Conservation (phyloP, 805 yeast species). For the Saccharomycopsis selenospora region DNA sequence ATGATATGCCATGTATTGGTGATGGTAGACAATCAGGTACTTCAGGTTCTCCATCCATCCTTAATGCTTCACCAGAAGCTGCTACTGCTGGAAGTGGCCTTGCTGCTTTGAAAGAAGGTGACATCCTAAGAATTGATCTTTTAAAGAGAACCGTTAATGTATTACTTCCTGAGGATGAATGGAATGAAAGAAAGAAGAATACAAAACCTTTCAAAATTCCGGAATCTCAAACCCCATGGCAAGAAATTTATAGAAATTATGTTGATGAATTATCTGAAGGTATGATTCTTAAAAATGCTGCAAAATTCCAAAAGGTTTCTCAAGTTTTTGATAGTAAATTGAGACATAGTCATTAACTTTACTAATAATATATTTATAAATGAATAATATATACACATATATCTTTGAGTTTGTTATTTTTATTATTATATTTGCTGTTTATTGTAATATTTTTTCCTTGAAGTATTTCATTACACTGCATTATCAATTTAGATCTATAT, state of each 20-base stretch:
- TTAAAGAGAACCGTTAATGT: conserved; percentile 23
- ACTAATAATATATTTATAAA: too few relatives aligned
- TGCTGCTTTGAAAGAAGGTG: conserved; percentile 24
- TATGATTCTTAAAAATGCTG: conserved; percentile 26
- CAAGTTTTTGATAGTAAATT: conserved; percentile 17
- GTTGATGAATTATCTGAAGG: conserved; percentile 25
- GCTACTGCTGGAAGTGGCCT: conserved; percentile 23
- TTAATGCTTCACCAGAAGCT: conserved; percentile 26
- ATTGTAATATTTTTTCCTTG: too few relatives aligned
- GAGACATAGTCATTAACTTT: conserved; percentile 24
- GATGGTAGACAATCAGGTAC: conserved; percentile 27
- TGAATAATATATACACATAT: too few relatives aligned
- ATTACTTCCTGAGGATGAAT: conserved; percentile 21
- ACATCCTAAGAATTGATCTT: conserved; percentile 23
- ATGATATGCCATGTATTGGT: conserved; percentile 25
- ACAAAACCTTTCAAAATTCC: conserved; percentile 20
- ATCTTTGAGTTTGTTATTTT: too few relatives aligned
- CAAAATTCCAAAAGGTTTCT: conserved; percentile 24
- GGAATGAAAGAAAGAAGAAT: conserved; percentile 19
- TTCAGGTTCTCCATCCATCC: conserved; percentile 25
- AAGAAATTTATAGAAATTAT: conserved; percentile 25
- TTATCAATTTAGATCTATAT: too few relatives aligned
- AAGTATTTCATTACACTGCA: too few relatives aligned
- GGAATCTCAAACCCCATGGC: conserved; percentile 27
- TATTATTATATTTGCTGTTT: too few relatives aligned